Percentiles rank a stretch among this genome's conserved stretches.
phyloP scores from a whole-genome alignment of 1,284 basidiomycete genomes.

The Singerocomus inundabilis region DNA sequence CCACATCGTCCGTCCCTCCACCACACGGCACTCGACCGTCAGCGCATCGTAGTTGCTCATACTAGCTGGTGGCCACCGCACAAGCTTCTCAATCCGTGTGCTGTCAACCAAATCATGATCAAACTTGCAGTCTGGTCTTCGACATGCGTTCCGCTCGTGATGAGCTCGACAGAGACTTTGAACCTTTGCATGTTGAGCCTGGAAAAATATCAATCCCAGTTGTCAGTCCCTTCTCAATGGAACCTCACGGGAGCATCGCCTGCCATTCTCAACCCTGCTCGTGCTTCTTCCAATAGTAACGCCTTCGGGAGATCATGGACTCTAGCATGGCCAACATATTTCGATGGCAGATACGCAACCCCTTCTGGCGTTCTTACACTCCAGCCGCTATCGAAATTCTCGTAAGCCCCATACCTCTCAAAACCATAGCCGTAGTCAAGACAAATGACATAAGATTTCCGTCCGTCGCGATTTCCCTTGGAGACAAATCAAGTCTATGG shows the following conservation, averaged over 20 bases:
- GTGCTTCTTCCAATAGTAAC: too few species aligned
- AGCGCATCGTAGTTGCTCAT: conserved; percentile 5
- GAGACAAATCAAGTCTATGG: too few species aligned
- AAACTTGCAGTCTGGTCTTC: conserved; percentile 13
- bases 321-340: background rate
- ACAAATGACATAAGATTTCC: conserved; percentile 4
- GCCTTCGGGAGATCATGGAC: too few species aligned
- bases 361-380: background rate
- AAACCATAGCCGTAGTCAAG: conserved; percentile 14
- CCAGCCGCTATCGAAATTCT: conserved; percentile 14
- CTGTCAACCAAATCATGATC: conserved; percentile 20
- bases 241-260: conserved; percentile 7
- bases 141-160: conserved; percentile 10
- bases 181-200: conserved; percentile 9
- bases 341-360: background rate
- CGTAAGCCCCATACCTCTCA: conserved; percentile 14
- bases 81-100: conserved; percentile 13
- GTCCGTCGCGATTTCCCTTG: conserved; percentile 10
- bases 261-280: too few species aligned
- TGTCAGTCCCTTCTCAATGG: background rate
- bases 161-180: conserved; percentile 18
- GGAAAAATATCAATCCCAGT: background rate
- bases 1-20: conserved; percentile 11
- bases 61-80: conserved; percentile 1
- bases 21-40: conserved; percentile 16